Evolutionary conservation across 1,284 basidiomycete species (phyloP).

Genomic region (Spongiforma sp.): DNA sequence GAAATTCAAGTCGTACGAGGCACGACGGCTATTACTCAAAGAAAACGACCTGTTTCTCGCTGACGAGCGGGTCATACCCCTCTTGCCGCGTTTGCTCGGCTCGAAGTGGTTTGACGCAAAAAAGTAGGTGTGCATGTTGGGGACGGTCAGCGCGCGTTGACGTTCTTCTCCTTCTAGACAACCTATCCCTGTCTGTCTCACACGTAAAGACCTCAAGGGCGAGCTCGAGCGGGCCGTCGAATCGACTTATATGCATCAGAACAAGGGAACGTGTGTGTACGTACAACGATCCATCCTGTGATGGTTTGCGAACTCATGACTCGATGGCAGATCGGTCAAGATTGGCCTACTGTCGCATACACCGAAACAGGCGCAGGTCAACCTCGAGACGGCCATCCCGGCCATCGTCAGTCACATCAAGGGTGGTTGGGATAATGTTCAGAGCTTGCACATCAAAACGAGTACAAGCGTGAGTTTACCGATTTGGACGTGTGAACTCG

Average conservation of each 20-base stretch:
- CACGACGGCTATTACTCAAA: conserved; percentile 82
- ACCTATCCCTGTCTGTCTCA: conserved; percentile 90
- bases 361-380: conserved; percentile 84
- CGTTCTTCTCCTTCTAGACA: no score
- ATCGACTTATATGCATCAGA: conserved; percentile 94
- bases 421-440: conserved; percentile 92
- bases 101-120: conserved; percentile 94
- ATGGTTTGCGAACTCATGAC: no score
- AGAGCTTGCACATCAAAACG: conserved; percentile 89
- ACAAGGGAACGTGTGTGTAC: conserved; percentile 89
- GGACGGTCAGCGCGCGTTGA: no score
- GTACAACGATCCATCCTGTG: no score
- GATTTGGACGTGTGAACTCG: conserved; percentile 85
- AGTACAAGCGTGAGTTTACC: conserved; percentile 87
- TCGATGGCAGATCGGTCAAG: conserved; percentile 87
- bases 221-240: conserved; percentile 92
- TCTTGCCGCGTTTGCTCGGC: conserved; percentile 88
- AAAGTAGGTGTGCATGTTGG: conserved; percentile 70
- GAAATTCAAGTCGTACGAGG: conserved; percentile 94
- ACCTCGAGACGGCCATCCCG: conserved; percentile 79
- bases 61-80: conserved; percentile 88
- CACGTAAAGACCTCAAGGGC: conserved; percentile 87
- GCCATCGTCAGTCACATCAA: conserved; percentile 68
- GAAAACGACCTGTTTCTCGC: conserved; percentile 94
- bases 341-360: conserved; percentile 78